Evolutionary conservation across 495 filamentous ascomycete genomes (phyloP).

Genomic region (Oidiodendron maius): DNA sequence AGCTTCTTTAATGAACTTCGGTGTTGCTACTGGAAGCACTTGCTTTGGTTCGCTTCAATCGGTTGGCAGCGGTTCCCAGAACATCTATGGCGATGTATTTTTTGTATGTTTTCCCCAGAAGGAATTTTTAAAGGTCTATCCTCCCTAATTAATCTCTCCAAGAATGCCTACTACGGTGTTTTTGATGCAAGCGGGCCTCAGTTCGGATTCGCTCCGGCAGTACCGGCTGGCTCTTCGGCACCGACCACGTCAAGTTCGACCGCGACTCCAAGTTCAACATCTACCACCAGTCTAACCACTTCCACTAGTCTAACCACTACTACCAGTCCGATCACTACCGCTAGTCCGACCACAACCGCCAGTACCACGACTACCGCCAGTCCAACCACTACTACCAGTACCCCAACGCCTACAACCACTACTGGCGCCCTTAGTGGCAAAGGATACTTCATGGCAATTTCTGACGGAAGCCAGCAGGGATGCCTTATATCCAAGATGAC

Average conservation of each 20-base stretch:
- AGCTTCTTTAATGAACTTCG: conserved; percentile 51
- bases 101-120: conserved; percentile 29
- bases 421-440: conserved; percentile 31
- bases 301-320: background rate
- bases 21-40: conserved; percentile 33
- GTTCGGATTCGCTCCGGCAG: conserved; percentile 16
- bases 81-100: conserved; percentile 73
- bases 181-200: conserved; percentile 49
- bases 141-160: background rate
- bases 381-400: conserved; percentile 1
- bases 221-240: conserved; percentile 6
- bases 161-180: conserved; percentile 68
- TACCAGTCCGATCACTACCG: background rate
- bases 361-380: background rate
- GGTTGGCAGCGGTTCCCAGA: conserved; percentile 55
- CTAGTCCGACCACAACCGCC: background rate
- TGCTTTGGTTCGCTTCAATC: conserved; percentile 65
- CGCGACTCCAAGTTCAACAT: background rate
- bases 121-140: background rate
- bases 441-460: conserved; percentile 53
- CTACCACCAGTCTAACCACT: background rate
- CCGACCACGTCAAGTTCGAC: background rate
- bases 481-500: conserved; percentile 61
- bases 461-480: conserved; percentile 42
- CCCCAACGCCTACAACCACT: conserved; percentile 5